Conservation (phyloP, 176 grass and related monocot genomes). For the Oryza nivara region DNA sequence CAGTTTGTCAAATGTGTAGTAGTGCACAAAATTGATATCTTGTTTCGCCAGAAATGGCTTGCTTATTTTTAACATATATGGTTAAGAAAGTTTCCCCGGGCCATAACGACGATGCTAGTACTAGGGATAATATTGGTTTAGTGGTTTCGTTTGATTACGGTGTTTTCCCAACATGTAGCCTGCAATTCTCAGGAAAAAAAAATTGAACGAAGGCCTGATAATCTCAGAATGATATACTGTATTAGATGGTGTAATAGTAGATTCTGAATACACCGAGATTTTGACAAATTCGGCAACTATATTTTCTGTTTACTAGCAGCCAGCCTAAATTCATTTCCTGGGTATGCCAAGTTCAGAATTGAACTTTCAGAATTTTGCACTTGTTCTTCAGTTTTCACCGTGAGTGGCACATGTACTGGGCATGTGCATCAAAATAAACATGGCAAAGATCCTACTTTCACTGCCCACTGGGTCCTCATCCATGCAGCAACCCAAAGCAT, state of each 20-base stretch:
- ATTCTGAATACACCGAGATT: background rate
- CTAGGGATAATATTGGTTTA: conserved; percentile 1
- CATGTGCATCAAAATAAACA: background rate
- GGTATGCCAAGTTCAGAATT: background rate
- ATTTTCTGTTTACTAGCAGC: background rate
- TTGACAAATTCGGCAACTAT: background rate
- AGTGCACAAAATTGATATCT: conserved; percentile 6
- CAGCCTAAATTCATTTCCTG: background rate
- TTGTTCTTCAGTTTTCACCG: background rate
- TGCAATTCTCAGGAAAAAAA: too few species aligned
- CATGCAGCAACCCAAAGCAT: conserved; percentile 6
- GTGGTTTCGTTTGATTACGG: background rate
- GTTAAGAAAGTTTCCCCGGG: background rate
- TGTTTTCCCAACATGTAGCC: background rate
- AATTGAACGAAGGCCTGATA: too few species aligned
- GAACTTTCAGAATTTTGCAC: background rate
- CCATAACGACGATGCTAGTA: background rate
- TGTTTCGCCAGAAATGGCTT: conserved; percentile 23
- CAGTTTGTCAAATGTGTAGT: background rate
- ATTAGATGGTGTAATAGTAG: background rate
- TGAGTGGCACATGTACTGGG: background rate
- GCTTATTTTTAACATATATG: background rate
- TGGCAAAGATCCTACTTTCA: conserved; percentile 14
- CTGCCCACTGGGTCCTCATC: background rate
- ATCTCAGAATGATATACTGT: background rate